Evolutionary conservation across 495 filamentous ascomycete genomes (phyloP), one percentile per base, ranked within the genome.

Genomic region (Daldinia vernicosa): DNA sequence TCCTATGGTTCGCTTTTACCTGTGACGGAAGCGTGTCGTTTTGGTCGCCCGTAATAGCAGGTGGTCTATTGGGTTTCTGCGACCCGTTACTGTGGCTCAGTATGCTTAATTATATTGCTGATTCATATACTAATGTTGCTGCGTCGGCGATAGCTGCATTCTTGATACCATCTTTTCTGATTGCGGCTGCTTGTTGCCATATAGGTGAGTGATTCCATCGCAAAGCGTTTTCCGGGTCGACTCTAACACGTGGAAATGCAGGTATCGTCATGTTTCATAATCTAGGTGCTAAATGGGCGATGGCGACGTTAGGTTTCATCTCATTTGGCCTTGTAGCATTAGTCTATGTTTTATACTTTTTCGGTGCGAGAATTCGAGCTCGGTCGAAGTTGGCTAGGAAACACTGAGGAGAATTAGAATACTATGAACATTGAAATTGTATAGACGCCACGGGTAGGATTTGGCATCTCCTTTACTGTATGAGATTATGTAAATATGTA

Each of bases 1-100:
- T 81, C 22, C 59, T 81, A 33, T 80, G 78, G 77, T 80, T 80
- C 59, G 79, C 78, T 15, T 81, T 81, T 47, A 81, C 78, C 0
- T 73, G 70, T 22, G 72, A 78, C 45, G 78, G 79, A 19, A 80
- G 74, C 35, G 75, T 76, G 4, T 73, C 69, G 3, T 81, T 77
- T 61, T 81, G 79, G 79, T 76, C 73, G 0, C 79, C 79, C 2
- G 63, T 81, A 12, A 65, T 80, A 19, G 77, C 79, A 1, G 79
- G 79, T 26, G 77, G 67, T 6, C 33, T 80, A 4, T 52, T 81
- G 8, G 78, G 78, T 3, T 79, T 81, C 52, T 76, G 74, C 22
- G 77, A 81, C 59, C 78, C 79, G 45, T 39, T 81, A 28, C 63
- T 81, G 9, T 81, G 78, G 79, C 70, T 81, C 27, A 52, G 57